Evolutionary conservation across 2,329 filamentous ascomycete genomes (phyloP).

Genomic region (Alternaria arborescens): DNA sequence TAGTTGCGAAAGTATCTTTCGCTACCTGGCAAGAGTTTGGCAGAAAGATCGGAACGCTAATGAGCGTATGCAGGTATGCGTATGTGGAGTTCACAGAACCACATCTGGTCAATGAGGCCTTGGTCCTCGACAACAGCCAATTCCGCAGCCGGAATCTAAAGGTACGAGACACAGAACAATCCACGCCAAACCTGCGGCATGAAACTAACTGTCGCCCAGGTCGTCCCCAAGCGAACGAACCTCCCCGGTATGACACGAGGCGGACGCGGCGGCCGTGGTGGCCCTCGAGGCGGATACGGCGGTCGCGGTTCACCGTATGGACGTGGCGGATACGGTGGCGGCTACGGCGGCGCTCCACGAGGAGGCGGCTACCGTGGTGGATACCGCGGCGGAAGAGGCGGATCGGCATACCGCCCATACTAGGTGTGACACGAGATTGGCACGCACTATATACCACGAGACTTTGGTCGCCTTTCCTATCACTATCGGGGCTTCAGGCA

Average conservation of each 20-base stretch:
- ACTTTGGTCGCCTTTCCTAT: constrained; percentile 8
- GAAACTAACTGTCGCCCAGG: constrained; percentile 56
- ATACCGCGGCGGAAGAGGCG: constrained; percentile 44
- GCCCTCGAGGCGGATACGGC: constrained; percentile 55
- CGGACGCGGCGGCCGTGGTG: constrained; percentile 67
- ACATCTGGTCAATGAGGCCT: constrained; percentile 87
- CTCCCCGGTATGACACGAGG: constrained; percentile 92
- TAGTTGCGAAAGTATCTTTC: constrained; percentile 42
- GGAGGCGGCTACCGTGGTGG: constrained; percentile 55
- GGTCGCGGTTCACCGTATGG: constrained; percentile 63
- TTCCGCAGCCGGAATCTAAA: constrained; percentile 96
- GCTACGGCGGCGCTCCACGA: constrained; percentile 46
- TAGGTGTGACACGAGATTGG: constrained; percentile 7
- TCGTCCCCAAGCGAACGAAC: constrained; percentile 93
- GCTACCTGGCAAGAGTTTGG: constrained; percentile 66
- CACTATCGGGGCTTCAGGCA: neutral
- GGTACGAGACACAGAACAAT: constrained; percentile 59
- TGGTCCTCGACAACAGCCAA: constrained; percentile 94
- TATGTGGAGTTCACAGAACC: constrained; percentile 99
- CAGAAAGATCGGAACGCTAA: constrained; percentile 63
- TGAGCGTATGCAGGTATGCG: constrained; percentile 77
- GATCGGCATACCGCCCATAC: constrained; percentile 31
- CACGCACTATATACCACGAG: neutral
- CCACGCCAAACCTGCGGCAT: constrained; percentile 9
- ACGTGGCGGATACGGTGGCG: constrained; percentile 41